Conservation (phyloP, 1,284 basidiomycete species). For the Apiotrichum siamense region DNA sequence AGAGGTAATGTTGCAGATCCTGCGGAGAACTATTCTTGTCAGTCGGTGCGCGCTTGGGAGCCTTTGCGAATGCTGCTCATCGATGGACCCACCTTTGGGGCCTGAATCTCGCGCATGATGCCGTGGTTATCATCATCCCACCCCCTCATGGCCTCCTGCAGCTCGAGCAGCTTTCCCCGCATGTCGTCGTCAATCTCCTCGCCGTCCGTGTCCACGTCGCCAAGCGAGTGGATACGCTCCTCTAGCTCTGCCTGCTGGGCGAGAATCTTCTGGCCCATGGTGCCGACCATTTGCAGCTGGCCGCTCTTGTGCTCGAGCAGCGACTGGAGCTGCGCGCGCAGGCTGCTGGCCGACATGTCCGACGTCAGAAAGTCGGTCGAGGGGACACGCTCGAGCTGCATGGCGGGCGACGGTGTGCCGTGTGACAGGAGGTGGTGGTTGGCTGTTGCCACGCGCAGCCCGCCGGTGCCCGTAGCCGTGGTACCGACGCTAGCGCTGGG, state of each 20-base stretch:
- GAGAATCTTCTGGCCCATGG: slow-evolving; percentile 82
- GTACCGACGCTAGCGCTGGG: no score
- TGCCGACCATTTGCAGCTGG: slow-evolving; percentile 81
- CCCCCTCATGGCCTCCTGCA: slow-evolving; percentile 64
- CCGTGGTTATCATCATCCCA: slow-evolving; percentile 82
- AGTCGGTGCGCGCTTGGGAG: no score
- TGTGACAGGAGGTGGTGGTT: slow-evolving; percentile 23
- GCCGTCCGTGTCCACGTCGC: slow-evolving; percentile 58
- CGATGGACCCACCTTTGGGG: slow-evolving; percentile 56
- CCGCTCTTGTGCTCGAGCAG: slow-evolving; percentile 81
- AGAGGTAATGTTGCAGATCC: not conserved
- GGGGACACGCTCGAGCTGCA: slow-evolving; percentile 15
- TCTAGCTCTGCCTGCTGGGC: slow-evolving; percentile 87
- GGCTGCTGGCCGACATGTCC: slow-evolving; percentile 24
- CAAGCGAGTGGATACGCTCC: slow-evolving; percentile 70
- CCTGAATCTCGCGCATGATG: slow-evolving; percentile 62
- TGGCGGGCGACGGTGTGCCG: slow-evolving; percentile 4
- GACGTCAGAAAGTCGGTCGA: slow-evolving; percentile 12
- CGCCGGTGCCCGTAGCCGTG: no score
- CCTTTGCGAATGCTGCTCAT: no score
- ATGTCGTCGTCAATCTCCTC: slow-evolving; percentile 53
- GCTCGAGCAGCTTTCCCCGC: slow-evolving; percentile 64
- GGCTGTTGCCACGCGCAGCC: slow-evolving; percentile 4
- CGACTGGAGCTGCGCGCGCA: slow-evolving; percentile 57
- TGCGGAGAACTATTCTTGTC: slow-evolving; percentile 6